Evolutionary conservation across 768 basidiomycete genomes (phyloP).

Genomic region (Rossbeevera mucosa): DNA sequence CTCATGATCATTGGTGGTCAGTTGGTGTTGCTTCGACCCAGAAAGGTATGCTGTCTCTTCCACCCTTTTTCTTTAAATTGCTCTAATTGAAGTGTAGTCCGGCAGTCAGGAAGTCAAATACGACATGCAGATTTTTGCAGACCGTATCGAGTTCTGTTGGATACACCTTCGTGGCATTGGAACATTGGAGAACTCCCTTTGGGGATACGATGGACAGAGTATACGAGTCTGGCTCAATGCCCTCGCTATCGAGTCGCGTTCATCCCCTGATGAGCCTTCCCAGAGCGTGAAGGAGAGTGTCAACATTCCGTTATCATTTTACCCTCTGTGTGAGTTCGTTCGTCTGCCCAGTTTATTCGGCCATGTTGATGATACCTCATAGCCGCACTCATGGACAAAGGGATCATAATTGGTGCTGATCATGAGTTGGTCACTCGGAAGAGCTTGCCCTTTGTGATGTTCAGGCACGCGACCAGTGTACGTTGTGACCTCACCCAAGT

Average conservation of each 20-base stretch:
- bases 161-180: conserved; percentile 93
- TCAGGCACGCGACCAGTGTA: conserved; percentile 87
- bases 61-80: neutral
- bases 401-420: conserved; percentile 95
- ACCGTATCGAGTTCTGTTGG: conserved; percentile 98
- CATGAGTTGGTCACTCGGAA: conserved; percentile 74
- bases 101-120: conserved; percentile 89
- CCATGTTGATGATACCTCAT: conserved; percentile 4
- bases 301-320: conserved; percentile 88
- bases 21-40: conserved; percentile 81
- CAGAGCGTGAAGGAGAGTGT: conserved; percentile 87
- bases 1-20: conserved; percentile 94
- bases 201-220: conserved; percentile 90
- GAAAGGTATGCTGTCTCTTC: conserved; percentile 56
- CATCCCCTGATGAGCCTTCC: conserved; percentile 32
- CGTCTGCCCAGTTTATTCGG: neutral
- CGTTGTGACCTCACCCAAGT: conserved; percentile 26
- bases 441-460: conserved; percentile 84
- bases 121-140: conserved; percentile 95
- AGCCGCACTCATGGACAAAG: conserved; percentile 99
- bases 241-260: conserved; percentile 73
- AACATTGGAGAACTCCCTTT: conserved; percentile 91
- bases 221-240: conserved; percentile 96
- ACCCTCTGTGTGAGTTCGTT: conserved; percentile 74
- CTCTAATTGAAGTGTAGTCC: conserved; percentile 44